Percentiles rank a stretch among this genome's conserved stretches.
Conservation (phyloP, 2,329 filamentous ascomycete genomes). For the Fusarium clavum region DNA sequence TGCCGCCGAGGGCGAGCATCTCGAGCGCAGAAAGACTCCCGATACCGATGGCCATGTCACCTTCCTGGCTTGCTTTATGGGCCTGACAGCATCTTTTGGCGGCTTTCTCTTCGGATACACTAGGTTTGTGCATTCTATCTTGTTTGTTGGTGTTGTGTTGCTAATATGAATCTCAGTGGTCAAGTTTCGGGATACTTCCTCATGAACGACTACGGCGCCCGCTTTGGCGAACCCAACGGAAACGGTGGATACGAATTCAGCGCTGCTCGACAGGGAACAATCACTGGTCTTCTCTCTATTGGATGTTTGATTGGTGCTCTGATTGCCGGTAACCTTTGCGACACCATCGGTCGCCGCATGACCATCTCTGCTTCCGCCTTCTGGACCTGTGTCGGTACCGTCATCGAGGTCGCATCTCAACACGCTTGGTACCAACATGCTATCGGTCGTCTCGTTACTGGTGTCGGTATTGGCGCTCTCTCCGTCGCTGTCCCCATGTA, state of each 20-base stretch:
- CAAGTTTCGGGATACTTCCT: slow-evolving; percentile 71
- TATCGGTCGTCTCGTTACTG: slow-evolving; percentile 73
- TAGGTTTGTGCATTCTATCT: slow-evolving; percentile 53
- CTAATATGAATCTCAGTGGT: slow-evolving; percentile 54
- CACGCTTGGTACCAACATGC: slow-evolving; percentile 72
- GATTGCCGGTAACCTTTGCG: slow-evolving; percentile 69
- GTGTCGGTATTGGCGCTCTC: slow-evolving; percentile 72
- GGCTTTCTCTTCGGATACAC: slow-evolving; percentile 69
- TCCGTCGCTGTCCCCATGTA: slow-evolving; percentile 76
- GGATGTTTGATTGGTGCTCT: slow-evolving; percentile 70
- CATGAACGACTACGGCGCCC: slow-evolving; percentile 66
- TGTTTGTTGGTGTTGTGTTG: not conserved
- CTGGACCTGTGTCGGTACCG: slow-evolving; percentile 72
- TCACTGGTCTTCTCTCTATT: slow-evolving; percentile 71
- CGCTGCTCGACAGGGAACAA: slow-evolving; percentile 69
- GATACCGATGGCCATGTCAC: slow-evolving; percentile 51
- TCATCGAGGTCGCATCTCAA: slow-evolving; percentile 70
- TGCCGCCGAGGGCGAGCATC: slow-evolving; percentile 35
- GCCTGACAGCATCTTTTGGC: slow-evolving; percentile 62
- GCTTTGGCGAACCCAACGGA: slow-evolving; percentile 61
- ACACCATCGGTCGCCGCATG: slow-evolving; percentile 69
- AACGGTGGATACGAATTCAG: slow-evolving; percentile 62
- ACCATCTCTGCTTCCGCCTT: slow-evolving; percentile 72
- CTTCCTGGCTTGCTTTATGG: slow-evolving; percentile 60
- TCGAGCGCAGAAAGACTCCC: slow-evolving; percentile 31